Evolutionary conservation across 2,329 filamentous ascomycete genomes (phyloP), one percentile per base, ranked within the genome.

Genomic region (Tympanopsis confertula): DNA sequence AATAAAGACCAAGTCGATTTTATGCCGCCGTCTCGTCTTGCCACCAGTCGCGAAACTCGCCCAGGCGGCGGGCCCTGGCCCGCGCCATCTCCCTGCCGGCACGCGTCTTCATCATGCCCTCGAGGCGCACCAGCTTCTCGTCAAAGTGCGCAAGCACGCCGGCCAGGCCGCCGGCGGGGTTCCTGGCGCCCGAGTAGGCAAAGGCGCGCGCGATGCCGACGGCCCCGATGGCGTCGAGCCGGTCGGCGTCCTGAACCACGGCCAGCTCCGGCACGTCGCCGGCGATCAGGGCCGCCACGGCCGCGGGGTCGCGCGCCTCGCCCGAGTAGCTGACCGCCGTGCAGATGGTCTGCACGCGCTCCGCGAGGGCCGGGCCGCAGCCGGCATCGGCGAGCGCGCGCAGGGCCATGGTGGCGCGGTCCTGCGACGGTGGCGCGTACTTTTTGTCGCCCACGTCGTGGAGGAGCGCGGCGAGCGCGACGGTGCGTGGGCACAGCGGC

Each of bases 401-500:
- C 20, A 84, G 12, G 10, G 15, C 66, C 43, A 76, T 59, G 13
- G 69, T 74, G 3, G 70, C 63, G 3, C 63, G 51, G 51, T 80
- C 70, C 45, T 79, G 65, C 39, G 67, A 69, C 1, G 70, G 63
- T 17, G 55, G 44, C 1, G 78, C 57, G 56, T 94, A 94, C 61
- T 94, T 94, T 56, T 72, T 78, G 61, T 94, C 88, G 42, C 84
- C 86, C 14, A 94, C 79, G 50, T 94, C 88, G 61, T 94, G 88
- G n/a, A 89, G 70, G 4, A 88, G 68, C 2, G 83, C 84, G 2
- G 76, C 66, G 19, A 93, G 75, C 19, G 74, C 74, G 45, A 91
- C 66, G 19, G 78, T 57, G 10, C 15, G 12, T 15, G 30, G 12
- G 30, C 15, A 13, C 15, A 33, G 30, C 15, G 30, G 30, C 12